Percentiles rank a stretch among this genome's conserved stretches.
These are phyloP conservation scores for Hydrangea macrophylla DNA, from an alignment of 148 eudicot species.

Conservation along the genomic window DNA sequence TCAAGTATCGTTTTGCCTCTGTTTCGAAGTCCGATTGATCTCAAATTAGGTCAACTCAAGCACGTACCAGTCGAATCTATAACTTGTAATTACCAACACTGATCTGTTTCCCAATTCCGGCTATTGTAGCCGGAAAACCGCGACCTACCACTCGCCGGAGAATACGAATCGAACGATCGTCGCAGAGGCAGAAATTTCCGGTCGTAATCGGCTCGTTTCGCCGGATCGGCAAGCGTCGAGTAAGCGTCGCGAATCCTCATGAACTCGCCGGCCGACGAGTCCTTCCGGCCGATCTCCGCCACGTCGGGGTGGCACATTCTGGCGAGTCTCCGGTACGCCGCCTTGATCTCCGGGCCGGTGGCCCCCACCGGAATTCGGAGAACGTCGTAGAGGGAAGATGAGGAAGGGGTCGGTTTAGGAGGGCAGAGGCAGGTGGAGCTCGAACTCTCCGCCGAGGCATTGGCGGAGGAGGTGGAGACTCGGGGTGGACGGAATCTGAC, in stretches of 20 bases:
- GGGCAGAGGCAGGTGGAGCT: background rate
- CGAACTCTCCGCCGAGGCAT: slow-evolving; percentile 7
- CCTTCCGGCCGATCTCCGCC: slow-evolving; percentile 10
- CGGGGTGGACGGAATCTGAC: slow-evolving; percentile 4
- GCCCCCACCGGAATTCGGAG: slow-evolving; percentile 50
- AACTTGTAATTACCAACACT: slow-evolving; percentile 89
- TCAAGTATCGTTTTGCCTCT: no score
- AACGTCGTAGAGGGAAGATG: slow-evolving; percentile 49
- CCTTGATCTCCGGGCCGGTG: slow-evolving; percentile 48
- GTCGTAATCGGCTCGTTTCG: slow-evolving; percentile 64
- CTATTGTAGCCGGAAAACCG: slow-evolving; percentile 21
- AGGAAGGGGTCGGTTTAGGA: background rate
- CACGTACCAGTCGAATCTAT: no score
- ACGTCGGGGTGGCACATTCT: slow-evolving; percentile 66
- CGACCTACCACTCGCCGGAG: slow-evolving; percentile 15
- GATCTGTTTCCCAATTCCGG: slow-evolving; percentile 72
- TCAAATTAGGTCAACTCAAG: no score
- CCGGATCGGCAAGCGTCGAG: slow-evolving; percentile 57
- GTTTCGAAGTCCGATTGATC: no score
- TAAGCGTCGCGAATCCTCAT: slow-evolving; percentile 57
- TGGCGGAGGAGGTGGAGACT: background rate
- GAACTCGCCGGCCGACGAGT: slow-evolving; percentile 37
- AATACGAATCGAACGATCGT: slow-evolving; percentile 10
- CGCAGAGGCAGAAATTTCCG: slow-evolving; percentile 23
- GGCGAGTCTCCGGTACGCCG: slow-evolving; percentile 62